Base-by-base conservation (phyloP, 441 rosid species). In the Populus tomentosa region DNA sequence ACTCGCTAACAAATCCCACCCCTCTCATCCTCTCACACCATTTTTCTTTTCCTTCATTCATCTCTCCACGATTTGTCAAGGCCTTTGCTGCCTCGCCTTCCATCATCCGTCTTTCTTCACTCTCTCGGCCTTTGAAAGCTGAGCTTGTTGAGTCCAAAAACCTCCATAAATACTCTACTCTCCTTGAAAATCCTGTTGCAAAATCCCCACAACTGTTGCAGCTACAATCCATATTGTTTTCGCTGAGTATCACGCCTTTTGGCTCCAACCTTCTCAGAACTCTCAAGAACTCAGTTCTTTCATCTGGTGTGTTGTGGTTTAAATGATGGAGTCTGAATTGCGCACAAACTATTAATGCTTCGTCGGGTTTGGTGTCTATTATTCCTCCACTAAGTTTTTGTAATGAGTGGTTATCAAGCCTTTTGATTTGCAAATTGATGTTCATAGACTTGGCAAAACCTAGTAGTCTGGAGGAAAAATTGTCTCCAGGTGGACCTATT, bases 11-110 rank as follows among this genome's bases (percentile, higher is more conserved):
- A 71, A 93, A 94, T 73, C 97, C 97, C 1, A 78, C 86, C 9
- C 50, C 78, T 75, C 83, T 82, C 98, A 94, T 90, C 82, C 92
- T 85, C 82, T 86, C 97, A 30, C 86, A 86, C 98, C 97, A 94
- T 81, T 86, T 87, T 35, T 85, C 93, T 79, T 89, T 91, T 71
- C 87, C 87, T 81, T 93, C 97, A 70, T 87, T 90, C 90, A 90
- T 90, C 82, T 88, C 91, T 66, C 84, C 84, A 18, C 67, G 33
- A 75, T 84, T 87, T 24, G 85, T 85, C 78, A 93, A 82, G 6
- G 85, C 91, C 87, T 88, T 93, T 5, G 97, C 87, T 6, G 96
- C 98, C 75, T 92, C 99, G 74, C 92, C 98, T 85, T 93, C 98
- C 89, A 93, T 92, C 76, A 92, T 79, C 74, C 89, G 88, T 72